phyloP scores from a whole-genome alignment of 306 rosid species.

The Castanopsis chinensis region DNA sequence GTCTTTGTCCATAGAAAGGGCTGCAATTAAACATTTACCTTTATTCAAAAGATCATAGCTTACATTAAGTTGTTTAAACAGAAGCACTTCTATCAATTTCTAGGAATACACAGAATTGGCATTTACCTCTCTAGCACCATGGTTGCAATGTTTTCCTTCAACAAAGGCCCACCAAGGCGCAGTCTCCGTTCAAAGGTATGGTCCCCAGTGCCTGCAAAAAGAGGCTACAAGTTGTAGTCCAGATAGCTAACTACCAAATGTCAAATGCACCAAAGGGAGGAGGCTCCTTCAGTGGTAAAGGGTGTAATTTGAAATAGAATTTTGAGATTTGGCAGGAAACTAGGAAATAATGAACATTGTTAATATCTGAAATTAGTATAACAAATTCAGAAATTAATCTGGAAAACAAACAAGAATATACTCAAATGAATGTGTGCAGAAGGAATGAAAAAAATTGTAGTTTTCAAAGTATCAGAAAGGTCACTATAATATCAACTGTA shows the following conservation, averaged over 20 bases:
- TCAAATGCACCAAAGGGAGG: constrained; percentile 8
- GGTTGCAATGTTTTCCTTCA: constrained; percentile 90
- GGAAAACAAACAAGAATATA: neutral
- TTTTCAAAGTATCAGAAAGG: neutral
- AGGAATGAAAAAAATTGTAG: neutral
- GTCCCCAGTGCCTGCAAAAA: constrained; percentile 80
- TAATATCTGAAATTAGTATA: neutral
- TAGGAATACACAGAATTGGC: constrained; percentile 20
- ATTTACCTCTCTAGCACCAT: constrained; percentile 97
- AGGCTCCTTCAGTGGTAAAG: neutral
- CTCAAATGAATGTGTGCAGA: neutral
- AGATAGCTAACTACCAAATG: constrained; percentile 16
- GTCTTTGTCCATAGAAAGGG: constrained; percentile 97
- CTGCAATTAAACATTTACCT: constrained; percentile 47
- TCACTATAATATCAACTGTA: neutral
- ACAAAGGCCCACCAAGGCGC: constrained; percentile 88
- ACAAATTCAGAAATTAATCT: neutral
- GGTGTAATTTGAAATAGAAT: neutral
- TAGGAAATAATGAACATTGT: neutral
- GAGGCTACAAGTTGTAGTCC: neutral
- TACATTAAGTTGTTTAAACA: neutral
- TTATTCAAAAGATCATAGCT: constrained; percentile 6
- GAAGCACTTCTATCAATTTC: neutral
- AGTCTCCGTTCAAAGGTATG: constrained; percentile 86
- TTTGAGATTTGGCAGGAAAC: neutral